A percentile compares a stretch with the other conserved stretches of the same genome.
phyloP scores from a whole-genome alignment of 352 stramenopile species.

The Phytophthora uliginosa region DNA sequence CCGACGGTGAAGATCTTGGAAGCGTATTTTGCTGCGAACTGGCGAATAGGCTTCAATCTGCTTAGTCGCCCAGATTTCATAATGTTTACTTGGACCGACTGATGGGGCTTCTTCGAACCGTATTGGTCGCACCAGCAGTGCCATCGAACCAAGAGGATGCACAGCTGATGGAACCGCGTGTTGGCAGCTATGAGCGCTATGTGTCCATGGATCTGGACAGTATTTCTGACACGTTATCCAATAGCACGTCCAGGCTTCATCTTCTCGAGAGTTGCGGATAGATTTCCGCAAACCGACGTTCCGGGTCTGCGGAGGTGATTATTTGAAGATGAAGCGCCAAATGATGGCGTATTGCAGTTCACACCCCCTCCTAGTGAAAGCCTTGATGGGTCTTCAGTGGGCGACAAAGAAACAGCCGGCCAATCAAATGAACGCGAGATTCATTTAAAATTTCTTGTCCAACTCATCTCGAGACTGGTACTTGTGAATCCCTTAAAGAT shows the following conservation, averaged over 20 bases:
- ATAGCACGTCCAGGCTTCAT: neutral
- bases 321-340: neutral
- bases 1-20: conserved; percentile 3
- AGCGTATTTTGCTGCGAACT: conserved; percentile 4
- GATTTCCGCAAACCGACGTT: neutral
- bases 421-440: neutral
- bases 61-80: conserved; percentile 1
- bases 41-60: conserved; percentile 2
- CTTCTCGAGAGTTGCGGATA: no score
- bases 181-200: neutral
- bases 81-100: conserved; percentile 3
- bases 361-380: neutral
- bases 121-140: neutral
- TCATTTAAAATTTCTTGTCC: neutral
- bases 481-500: no score
- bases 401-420: neutral
- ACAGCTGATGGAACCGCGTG: neutral
- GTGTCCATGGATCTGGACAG: conserved; percentile 3
- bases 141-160: conserved; percentile 4
- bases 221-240: neutral
- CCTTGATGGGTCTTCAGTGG: conserved; percentile 1
- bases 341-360: neutral
- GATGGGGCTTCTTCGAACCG: neutral
- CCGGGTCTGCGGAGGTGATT: neutral
- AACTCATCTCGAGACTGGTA: neutral